Conservation (phyloP, 176 grass and related monocot species). For the Zoysia pacifica region DNA sequence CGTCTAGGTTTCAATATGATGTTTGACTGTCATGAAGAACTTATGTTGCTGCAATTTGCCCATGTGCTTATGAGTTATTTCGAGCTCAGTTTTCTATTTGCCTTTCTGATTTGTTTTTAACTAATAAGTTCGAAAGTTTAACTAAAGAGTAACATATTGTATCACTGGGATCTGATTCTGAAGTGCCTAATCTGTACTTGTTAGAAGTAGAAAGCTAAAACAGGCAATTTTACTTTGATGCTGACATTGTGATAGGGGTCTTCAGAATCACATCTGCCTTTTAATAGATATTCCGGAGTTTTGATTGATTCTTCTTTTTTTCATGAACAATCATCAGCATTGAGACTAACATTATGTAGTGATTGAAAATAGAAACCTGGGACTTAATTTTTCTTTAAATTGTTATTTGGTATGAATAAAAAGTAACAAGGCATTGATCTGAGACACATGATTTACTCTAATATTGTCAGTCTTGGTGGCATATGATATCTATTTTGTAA, state of each 20-base stretch:
- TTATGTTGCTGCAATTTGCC: background rate
- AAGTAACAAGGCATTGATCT: background rate
- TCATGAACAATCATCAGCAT: background rate
- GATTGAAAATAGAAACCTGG: background rate
- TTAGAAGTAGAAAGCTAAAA: constrained; percentile 18
- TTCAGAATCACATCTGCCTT: background rate
- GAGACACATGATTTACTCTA: background rate
- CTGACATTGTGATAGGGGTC: background rate
- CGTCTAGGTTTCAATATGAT: background rate
- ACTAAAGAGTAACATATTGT: background rate
- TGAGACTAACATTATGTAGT: background rate
- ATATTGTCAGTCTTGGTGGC: background rate
- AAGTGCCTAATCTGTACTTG: background rate
- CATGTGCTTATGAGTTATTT: background rate
- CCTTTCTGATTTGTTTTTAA: background rate
- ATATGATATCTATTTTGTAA: constrained; percentile 9
- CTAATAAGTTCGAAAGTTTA: background rate
- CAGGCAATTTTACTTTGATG: background rate
- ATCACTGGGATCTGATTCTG: background rate
- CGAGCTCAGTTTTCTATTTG: background rate
- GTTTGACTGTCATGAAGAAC: background rate
- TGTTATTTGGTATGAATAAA: background rate
- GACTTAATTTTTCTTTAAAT: background rate
- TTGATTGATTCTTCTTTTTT: background rate
- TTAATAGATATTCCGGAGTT: background rate